These are phyloP conservation scores for Fraxinus xanthoxyloides DNA, from an alignment of 305 asterid species.

Conservation along the genomic window DNA sequence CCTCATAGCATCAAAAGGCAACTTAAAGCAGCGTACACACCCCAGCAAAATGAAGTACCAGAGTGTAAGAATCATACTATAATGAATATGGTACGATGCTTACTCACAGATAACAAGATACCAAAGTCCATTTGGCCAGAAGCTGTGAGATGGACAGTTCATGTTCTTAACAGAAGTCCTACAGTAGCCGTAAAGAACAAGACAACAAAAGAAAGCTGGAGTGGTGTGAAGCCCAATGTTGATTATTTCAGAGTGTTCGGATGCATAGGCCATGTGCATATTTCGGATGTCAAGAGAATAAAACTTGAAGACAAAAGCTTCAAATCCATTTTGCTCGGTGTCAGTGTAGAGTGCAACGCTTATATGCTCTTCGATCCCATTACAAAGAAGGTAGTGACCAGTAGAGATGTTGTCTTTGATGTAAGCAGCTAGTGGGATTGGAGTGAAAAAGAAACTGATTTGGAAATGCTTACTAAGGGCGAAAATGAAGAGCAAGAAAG, in stretches of 20 bases:
- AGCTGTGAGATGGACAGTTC: not conserved
- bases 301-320: not conserved
- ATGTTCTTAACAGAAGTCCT: not conserved
- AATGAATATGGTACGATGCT: not conserved
- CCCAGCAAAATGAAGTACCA: no score
- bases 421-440: not conserved
- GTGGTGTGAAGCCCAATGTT: not conserved
- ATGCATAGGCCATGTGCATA: slow-evolving; percentile 1
- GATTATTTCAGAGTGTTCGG: not conserved
- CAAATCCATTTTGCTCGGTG: not conserved
- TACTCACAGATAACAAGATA: not conserved
- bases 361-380: not conserved
- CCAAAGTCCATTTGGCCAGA: not conserved
- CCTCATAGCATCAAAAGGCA: not conserved
- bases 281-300: not conserved
- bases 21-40: no score
- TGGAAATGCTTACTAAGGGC: not conserved
- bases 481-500: not conserved
- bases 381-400: not conserved
- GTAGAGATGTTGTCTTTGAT: not conserved
- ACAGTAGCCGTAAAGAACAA: no score
- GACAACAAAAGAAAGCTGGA: not conserved
- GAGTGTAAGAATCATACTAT: no score
- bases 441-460: not conserved
- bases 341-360: not conserved